Evolutionary conservation across 331 rosid genomes (phyloP).

Genomic region (Malus hybrid): DNA sequence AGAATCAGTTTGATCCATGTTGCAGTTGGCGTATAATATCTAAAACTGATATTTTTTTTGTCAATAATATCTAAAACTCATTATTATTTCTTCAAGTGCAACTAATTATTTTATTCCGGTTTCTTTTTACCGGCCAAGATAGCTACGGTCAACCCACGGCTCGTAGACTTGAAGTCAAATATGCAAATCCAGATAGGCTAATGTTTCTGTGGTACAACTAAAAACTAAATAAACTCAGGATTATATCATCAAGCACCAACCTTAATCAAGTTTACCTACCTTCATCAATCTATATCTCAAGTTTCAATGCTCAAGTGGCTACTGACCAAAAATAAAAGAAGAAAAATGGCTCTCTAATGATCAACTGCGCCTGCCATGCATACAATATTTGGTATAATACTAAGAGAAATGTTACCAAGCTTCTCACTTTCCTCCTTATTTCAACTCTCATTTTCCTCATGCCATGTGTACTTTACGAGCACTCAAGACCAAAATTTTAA

Average conservation of each 20-base stretch:
- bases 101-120: background rate
- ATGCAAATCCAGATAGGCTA: background rate
- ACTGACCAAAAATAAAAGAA: too few relatives aligned
- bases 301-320: background rate
- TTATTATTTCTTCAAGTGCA: background rate
- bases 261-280: constrained; percentile 5
- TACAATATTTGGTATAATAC: too few relatives aligned
- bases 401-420: too few relatives aligned
- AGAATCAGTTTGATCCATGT: constrained; percentile 10
- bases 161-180: constrained; percentile 11
- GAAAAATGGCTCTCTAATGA: too few relatives aligned
- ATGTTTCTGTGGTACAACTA: constrained; percentile 8
- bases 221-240: too few relatives aligned
- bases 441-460: too few relatives aligned
- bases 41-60: background rate
- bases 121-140: constrained; percentile 28
- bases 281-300: background rate
- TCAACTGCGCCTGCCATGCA: too few relatives aligned
- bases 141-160: constrained; percentile 23
- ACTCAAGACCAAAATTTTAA: too few relatives aligned
- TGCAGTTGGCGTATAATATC: background rate
- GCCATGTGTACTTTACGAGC: too few relatives aligned
- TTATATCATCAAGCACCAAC: background rate
- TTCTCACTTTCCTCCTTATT: too few relatives aligned
- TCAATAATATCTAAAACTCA: background rate